phyloP scores from a whole-genome alignment of 2,329 filamentous ascomycete genomes.

The Alternaria ethzedia region DNA sequence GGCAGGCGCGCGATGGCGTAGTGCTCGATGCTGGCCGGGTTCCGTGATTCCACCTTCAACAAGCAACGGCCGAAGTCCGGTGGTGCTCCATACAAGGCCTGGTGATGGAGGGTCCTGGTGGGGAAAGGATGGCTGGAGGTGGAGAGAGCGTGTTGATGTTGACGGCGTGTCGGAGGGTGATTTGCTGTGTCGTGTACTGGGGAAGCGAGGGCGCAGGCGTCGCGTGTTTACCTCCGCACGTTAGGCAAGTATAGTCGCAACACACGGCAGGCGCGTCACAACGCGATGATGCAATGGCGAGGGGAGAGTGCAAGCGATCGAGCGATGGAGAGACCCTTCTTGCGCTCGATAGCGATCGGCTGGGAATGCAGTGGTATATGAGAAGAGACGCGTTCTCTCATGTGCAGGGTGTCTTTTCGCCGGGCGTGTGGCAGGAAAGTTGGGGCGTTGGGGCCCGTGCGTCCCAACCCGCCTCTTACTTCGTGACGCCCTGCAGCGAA shows the following conservation, averaged over 20 bases:
- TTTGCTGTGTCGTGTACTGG: conserved; percentile 30
- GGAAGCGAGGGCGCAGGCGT: conserved; percentile 28
- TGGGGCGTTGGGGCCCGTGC: conserved; percentile 9
- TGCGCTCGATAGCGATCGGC: conserved; percentile 33
- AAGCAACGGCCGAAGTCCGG: conserved; percentile 34
- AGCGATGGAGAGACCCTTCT: conserved; percentile 34
- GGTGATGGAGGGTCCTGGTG: conserved; percentile 15
- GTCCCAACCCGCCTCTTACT: conserved; percentile 8
- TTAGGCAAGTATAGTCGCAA: conserved; percentile 23
- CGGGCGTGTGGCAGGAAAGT: conserved; percentile 15
- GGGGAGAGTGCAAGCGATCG: conserved; percentile 10
- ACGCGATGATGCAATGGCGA: conserved; percentile 25
- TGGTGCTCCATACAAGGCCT: conserved; percentile 46
- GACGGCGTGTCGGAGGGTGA: conserved; percentile 28
- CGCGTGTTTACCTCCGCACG: conserved; percentile 25
- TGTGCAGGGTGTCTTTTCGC: conserved; percentile 28
- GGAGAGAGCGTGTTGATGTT: conserved; percentile 19
- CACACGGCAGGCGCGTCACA: conserved; percentile 15
- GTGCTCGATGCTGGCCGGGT: conserved; percentile 20
- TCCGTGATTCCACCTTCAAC: conserved; percentile 38
- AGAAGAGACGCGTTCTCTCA: conserved; percentile 29
- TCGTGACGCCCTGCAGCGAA: conserved; percentile 18
- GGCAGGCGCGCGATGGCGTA: conserved; percentile 22
- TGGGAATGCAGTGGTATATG: conserved; percentile 30
- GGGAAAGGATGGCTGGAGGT: conserved; percentile 18